A percentile compares a stretch with the other conserved stretches of the same genome.
Evolutionary conservation across 192 early-diverging fungal genomes (phyloP).

Genomic region (Linnemannia elongata): DNA sequence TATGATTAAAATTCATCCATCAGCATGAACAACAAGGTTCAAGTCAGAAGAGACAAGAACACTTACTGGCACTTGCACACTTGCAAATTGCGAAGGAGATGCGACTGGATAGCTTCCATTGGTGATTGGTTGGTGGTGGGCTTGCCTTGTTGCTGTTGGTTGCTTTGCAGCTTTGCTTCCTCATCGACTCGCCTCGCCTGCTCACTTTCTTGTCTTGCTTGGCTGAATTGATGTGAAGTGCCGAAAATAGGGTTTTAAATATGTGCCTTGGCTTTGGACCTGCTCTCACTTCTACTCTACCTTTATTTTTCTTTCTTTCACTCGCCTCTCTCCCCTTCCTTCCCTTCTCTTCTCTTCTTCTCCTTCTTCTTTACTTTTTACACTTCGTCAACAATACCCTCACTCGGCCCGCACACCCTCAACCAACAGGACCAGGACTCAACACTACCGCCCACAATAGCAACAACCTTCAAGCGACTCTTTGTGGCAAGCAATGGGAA

Average conservation of each 20-base stretch:
- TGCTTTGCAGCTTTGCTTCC: not conserved
- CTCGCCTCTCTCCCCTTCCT: not conserved
- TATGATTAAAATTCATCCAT: too few species aligned
- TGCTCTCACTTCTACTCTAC: not conserved
- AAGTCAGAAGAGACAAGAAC: not conserved
- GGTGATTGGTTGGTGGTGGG: not conserved
- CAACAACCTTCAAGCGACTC: not conserved
- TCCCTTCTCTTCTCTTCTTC: not conserved
- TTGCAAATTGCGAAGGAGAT: not conserved
- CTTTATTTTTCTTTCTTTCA: not conserved
- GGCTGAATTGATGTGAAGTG: not conserved
- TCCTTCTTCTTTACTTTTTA: not conserved
- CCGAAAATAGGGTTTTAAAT: not conserved
- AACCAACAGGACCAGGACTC: not conserved
- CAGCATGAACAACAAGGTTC: not conserved
- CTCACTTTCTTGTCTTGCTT: not conserved
- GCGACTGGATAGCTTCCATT: not conserved
- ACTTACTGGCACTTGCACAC: too few species aligned
- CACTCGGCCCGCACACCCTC: not conserved
- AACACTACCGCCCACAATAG: not conserved
- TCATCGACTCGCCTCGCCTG: not conserved
- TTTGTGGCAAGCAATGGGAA: conserved; percentile 45
- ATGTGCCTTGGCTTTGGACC: not conserved
- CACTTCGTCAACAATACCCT: not conserved
- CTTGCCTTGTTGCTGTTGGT: too few species aligned